Percentiles rank a stretch among this genome's conserved stretches.
Evolutionary conservation across 805 yeast genomes (phyloP).

Genomic region (Suhomyces sp.): DNA sequence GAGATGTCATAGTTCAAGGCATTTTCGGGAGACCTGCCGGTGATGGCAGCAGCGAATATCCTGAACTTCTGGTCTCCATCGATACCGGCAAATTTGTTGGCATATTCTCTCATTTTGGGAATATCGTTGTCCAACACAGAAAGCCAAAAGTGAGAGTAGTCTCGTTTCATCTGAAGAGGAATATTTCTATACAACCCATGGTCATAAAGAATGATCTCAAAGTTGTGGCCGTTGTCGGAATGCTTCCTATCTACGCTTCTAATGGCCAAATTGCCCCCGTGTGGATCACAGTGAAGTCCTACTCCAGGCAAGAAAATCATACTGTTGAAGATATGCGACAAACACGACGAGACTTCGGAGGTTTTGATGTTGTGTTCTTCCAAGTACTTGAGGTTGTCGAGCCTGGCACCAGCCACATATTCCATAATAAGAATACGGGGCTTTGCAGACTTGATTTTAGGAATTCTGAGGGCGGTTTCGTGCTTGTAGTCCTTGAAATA

Average conservation of each 20-base stretch:
- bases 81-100: slow-evolving; percentile 75
- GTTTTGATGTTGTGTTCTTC: slow-evolving; percentile 63
- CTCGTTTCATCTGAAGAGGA: slow-evolving; percentile 68
- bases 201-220: slow-evolving; percentile 89
- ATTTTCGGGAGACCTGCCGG: slow-evolving; percentile 84
- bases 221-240: slow-evolving; percentile 55
- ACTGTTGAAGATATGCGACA: slow-evolving; percentile 86
- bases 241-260: slow-evolving; percentile 29
- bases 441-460: slow-evolving; percentile 63
- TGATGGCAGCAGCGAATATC: slow-evolving; percentile 86
- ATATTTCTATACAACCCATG: slow-evolving; percentile 92
- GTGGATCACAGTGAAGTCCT: slow-evolving; percentile 96
- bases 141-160: slow-evolving; percentile 91
- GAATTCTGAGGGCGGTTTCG: slow-evolving; percentile 77
- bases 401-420: slow-evolving; percentile 73
- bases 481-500: slow-evolving; percentile 57
- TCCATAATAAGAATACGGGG: slow-evolving; percentile 84
- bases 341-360: slow-evolving; percentile 75
- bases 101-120: slow-evolving; percentile 65
- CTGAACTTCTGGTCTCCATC: slow-evolving; percentile 70
- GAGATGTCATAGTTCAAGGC: slow-evolving; percentile 63
- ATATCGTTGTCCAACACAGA: slow-evolving; percentile 73
- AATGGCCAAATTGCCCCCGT: slow-evolving; percentile 93
- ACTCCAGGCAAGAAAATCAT: slow-evolving; percentile 95
- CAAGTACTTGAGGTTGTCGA: slow-evolving; percentile 71